Percentiles rank a stretch among this genome's conserved stretches.
Evolutionary conservation across 257 asterid species (phyloP).

Genomic region (Scutellaria baicalensis): DNA sequence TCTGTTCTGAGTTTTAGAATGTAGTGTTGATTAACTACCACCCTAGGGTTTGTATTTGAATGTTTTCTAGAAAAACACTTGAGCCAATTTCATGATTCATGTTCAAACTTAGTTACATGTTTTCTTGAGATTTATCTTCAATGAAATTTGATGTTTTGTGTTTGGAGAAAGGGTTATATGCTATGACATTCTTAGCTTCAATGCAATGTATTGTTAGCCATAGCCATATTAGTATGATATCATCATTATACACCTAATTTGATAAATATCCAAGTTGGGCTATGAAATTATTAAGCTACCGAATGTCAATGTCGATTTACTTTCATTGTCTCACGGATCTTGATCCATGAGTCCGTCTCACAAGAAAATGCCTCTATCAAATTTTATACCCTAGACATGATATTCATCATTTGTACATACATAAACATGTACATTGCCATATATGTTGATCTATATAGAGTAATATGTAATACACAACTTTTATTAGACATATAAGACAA

Average conservation of each 20-base stretch:
- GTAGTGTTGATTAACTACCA: conserved; percentile 24
- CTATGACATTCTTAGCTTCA: not conserved
- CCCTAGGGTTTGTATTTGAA: conserved; percentile 5
- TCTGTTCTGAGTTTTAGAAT: not conserved
- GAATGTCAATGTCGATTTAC: not conserved
- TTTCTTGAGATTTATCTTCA: not conserved
- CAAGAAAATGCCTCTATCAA: no score
- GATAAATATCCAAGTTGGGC: no score
- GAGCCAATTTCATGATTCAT: not conserved
- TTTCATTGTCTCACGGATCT: not conserved
- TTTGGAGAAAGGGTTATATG: not conserved
- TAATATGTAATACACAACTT: not conserved
- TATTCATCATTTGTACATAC: no score
- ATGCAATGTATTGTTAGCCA: not conserved
- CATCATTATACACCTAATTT: no score
- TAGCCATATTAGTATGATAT: no score
- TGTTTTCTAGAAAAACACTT: conserved; percentile 2
- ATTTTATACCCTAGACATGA: no score
- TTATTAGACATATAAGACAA: not conserved
- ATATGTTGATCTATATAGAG: no score
- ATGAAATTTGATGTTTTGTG: not conserved
- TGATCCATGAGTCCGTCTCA: no score
- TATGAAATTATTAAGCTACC: not conserved
- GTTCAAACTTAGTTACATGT: not conserved
- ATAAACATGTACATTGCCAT: no score